Base-by-base conservation (phyloP, 805 yeast genomes). In the Candida qinlingensis region DNA sequence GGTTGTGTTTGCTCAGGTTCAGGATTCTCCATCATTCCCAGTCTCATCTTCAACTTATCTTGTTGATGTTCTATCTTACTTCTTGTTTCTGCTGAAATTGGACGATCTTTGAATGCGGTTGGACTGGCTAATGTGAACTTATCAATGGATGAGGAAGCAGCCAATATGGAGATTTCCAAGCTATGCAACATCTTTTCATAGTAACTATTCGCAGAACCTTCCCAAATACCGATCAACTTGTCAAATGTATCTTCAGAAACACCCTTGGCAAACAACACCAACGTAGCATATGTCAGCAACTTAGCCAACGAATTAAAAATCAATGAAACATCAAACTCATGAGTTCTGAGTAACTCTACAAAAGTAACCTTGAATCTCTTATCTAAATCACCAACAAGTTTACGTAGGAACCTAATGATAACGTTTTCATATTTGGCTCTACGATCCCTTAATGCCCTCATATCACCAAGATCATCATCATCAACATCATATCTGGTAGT, bases 381-480 rank as follows among this genome's bases (percentile, higher is more conserved):
- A 11, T 67, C 68, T 52, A 83, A 66, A 43, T 74, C 81, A 2
- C 44, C 52, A 11, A 61, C 70, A 48, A 80, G 73, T 51, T 76
- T 71, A 19, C 59, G 63, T 34, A 79, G 62, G 58, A 89, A 86
- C 5, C 69, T 65, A 2, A 61, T 56, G 1, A 85, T 72, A 1
- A 81, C 81, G 25, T 67, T 61, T 56, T 83, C 87, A 60, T 85
- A 87, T 5, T 71, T 74, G 12, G 71, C 68, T 49, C 80, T 75
- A 58, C 85, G 82, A 57, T 87, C 89, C 51, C 73, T 74, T 50
- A 88, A 70, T 0, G 95, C 95, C 49, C 74, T 72, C 88, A 89
- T 85, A 19, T 77, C 74, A 37, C 82, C 80, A 50, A 85, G 62
- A 41, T 68, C 63, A 9, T 70, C 73, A 25, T 66, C 72, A 28